Evolutionary conservation across 2,329 filamentous ascomycete genomes (phyloP).

Genomic region (Septoria petroselini): DNA sequence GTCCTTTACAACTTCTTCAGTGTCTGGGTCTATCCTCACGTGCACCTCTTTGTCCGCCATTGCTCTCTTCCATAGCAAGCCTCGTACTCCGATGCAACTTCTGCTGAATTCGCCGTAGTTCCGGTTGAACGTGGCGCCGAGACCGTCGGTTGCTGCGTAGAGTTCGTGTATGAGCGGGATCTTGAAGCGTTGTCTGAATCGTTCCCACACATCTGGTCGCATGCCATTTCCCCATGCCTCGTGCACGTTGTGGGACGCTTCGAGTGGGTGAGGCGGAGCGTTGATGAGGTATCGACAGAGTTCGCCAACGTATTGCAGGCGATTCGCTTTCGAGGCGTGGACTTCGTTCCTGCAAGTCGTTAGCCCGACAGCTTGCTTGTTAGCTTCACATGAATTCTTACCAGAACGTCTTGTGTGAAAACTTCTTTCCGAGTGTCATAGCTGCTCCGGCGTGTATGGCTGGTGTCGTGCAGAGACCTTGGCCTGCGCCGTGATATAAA

Average conservation of each 20-base stretch:
- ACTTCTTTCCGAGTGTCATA: conserved; percentile 70
- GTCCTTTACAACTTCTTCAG: conserved; percentile 64
- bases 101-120: conserved; percentile 33
- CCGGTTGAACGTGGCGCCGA: conserved; percentile 31
- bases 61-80: conserved; percentile 29
- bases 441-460: conserved; percentile 59
- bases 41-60: conserved; percentile 48
- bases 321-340: conserved; percentile 63
- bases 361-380: neutral
- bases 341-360: conserved; percentile 53
- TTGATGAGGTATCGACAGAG: conserved; percentile 77
- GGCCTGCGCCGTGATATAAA: conserved; percentile 75
- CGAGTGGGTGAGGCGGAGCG: conserved; percentile 61
- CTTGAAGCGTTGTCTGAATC: conserved; percentile 67
- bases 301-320: conserved; percentile 82
- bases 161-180: conserved; percentile 37
- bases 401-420: conserved; percentile 75
- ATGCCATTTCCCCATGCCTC: conserved; percentile 79
- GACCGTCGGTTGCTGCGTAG: conserved; percentile 39
- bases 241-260: conserved; percentile 67
- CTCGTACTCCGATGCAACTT: conserved; percentile 29
- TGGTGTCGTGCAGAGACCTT: conserved; percentile 63
- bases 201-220: conserved; percentile 77
- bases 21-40: conserved; percentile 65
- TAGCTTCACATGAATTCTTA: conserved; percentile 18